phyloP scores from a whole-genome alignment of 2,329 filamentous ascomycete species.

The Pyrenochaeta sp. region DNA sequence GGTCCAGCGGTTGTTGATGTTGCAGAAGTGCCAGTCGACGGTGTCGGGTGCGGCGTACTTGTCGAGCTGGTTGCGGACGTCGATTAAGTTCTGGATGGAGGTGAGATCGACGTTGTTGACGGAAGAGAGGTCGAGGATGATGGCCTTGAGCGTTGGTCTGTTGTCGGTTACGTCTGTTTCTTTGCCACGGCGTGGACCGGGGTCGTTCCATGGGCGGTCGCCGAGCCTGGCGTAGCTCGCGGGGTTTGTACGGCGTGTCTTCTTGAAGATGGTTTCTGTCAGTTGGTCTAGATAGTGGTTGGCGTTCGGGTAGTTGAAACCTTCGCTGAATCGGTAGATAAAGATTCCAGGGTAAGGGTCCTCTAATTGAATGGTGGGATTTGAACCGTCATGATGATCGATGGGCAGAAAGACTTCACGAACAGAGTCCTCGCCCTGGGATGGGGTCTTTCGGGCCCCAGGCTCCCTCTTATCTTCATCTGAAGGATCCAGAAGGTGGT shows the following conservation, averaged over 20 bases:
- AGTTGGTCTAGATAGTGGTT: slow-evolving; percentile 84
- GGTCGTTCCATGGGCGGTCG: slow-evolving; percentile 95
- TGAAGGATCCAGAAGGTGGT: slow-evolving; percentile 68
- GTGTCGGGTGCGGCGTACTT: slow-evolving; percentile 81
- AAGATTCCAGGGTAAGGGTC: slow-evolving; percentile 92
- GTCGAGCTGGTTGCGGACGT: slow-evolving; percentile 94
- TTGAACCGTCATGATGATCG: slow-evolving; percentile 86
- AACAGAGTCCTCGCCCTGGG: slow-evolving; percentile 54
- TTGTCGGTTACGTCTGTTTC: slow-evolving; percentile 52
- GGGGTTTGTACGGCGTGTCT: slow-evolving; percentile 80
- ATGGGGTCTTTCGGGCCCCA: slow-evolving; percentile 25
- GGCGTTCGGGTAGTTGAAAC: slow-evolving; percentile 96
- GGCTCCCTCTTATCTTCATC: slow-evolving; percentile 34
- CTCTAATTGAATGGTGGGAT: slow-evolving; percentile 79
- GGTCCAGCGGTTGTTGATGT: slow-evolving; percentile 93
- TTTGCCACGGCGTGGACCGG: slow-evolving; percentile 73
- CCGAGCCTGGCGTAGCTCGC: slow-evolving; percentile 64
- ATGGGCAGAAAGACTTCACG: slow-evolving; percentile 89
- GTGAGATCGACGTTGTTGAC: slow-evolving; percentile 97
- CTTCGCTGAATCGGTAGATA: slow-evolving; percentile 95
- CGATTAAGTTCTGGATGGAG: slow-evolving; percentile 90
- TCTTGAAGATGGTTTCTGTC: slow-evolving; percentile 53
- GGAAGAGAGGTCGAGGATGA: slow-evolving; percentile 92
- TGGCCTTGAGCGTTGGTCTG: slow-evolving; percentile 78
- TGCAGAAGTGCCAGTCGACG: slow-evolving; percentile 95